Evolutionary conservation across 2,329 filamentous ascomycete species (phyloP).

Genomic region (Myriosclerotinia curreyana): DNA sequence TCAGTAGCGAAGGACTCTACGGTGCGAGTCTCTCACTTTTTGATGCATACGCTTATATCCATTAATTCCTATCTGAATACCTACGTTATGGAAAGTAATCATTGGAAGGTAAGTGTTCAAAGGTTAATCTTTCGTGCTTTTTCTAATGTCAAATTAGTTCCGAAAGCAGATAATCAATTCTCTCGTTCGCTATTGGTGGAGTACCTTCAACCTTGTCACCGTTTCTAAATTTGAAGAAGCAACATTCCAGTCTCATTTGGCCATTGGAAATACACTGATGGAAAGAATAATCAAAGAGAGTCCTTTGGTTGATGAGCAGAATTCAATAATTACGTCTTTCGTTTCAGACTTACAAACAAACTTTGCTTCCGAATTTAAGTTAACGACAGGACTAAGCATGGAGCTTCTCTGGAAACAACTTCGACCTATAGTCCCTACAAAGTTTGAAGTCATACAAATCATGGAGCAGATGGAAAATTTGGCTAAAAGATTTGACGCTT

Average conservation of each 20-base stretch:
- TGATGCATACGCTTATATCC: conserved; percentile 45
- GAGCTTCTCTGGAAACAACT: conserved; percentile 72
- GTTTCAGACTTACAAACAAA: conserved; percentile 48
- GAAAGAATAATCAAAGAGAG: not conserved
- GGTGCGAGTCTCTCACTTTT: conserved; percentile 51
- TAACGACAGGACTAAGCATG: conserved; percentile 76
- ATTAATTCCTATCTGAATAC: conserved; percentile 46
- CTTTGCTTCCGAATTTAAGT: conserved; percentile 68
- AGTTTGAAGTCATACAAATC: conserved; percentile 46
- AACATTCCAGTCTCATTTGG: conserved; percentile 60
- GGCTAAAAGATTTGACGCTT: conserved; percentile 56
- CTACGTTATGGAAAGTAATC: conserved; percentile 33
- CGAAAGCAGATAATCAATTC: conserved; percentile 42
- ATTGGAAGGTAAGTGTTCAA: conserved; percentile 35
- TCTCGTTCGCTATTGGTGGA: conserved; percentile 54
- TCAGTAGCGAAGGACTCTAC: conserved; percentile 61
- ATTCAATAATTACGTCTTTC: conserved; percentile 25
- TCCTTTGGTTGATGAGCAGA: not conserved
- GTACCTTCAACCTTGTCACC: conserved; percentile 50
- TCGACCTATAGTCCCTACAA: conserved; percentile 58
- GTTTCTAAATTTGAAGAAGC: conserved; percentile 56
- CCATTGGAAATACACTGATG: conserved; percentile 39
- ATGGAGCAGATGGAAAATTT: conserved; percentile 54
- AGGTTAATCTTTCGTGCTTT: not conserved
- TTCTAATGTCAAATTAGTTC: conserved; percentile 26